phyloP scores from a whole-genome alignment of 129 eudicot genomes.

The Calendula officinalis region DNA sequence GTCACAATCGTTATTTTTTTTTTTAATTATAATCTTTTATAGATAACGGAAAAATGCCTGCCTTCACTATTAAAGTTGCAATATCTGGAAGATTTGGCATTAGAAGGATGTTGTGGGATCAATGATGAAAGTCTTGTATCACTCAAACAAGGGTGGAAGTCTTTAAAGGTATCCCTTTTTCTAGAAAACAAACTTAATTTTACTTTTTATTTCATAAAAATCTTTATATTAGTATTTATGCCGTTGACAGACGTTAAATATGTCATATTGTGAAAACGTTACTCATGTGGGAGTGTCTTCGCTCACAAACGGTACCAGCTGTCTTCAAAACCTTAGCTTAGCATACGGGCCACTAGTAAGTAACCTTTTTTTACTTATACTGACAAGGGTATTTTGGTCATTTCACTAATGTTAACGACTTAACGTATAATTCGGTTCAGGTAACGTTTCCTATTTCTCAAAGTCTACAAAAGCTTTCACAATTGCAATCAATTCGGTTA shows the following conservation, averaged over 20 bases:
- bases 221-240: constrained; percentile 16
- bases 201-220: neutral
- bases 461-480: constrained; percentile 71
- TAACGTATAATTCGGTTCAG: constrained; percentile 41
- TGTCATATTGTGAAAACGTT: constrained; percentile 72
- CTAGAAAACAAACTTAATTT: neutral
- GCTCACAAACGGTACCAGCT: constrained; percentile 47
- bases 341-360: constrained; percentile 86
- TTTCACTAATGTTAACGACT: constrained; percentile 18
- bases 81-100: constrained; percentile 67
- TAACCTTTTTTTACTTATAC: neutral
- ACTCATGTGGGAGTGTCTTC: constrained; percentile 78
- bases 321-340: constrained; percentile 59
- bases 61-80: constrained; percentile 63
- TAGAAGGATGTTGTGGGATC: constrained; percentile 91
- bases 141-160: constrained; percentile 69
- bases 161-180: constrained; percentile 58
- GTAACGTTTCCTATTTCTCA: constrained; percentile 73
- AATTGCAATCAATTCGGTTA: constrained; percentile 66
- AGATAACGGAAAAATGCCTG: constrained; percentile 83
- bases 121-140: constrained; percentile 68
- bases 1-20: constrained; percentile 14
- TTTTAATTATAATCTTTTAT: constrained; percentile 20
- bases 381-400: neutral
- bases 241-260: constrained; percentile 61